A percentile compares a stretch with the other conserved stretches of the same genome.
These are phyloP conservation scores for Ustilago curta DNA, from an alignment of 1,284 basidiomycete species.

Conservation along the genomic window DNA sequence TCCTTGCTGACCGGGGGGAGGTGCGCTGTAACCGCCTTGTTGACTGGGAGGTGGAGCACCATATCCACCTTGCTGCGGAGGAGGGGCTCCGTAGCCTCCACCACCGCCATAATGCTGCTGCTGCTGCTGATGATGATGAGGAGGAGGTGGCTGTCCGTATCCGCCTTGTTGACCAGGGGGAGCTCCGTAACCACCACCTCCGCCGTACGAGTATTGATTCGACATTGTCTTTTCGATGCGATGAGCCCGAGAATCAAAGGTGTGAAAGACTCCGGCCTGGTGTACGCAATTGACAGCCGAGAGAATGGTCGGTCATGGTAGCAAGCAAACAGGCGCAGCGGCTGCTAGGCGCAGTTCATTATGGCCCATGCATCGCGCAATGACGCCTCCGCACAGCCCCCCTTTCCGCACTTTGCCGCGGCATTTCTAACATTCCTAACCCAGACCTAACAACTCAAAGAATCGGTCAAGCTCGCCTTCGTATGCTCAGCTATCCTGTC, in stretches of 20 bases:
- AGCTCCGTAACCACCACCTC: slow-evolving; percentile 41
- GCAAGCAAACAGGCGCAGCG: neutral
- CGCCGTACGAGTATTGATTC: slow-evolving; percentile 53
- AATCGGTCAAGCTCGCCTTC: neutral
- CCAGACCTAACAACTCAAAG: neutral
- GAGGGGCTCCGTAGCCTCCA: slow-evolving; percentile 34
- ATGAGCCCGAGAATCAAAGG: neutral
- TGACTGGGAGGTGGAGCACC: slow-evolving; percentile 38
- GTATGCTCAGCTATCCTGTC: neutral
- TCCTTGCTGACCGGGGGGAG: slow-evolving; percentile 30
- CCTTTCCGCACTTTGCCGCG: slow-evolving; percentile 1
- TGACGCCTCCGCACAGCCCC: neutral
- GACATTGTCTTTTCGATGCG: slow-evolving; percentile 31
- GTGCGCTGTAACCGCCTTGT: slow-evolving; percentile 33
- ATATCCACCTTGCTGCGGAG: slow-evolving; percentile 34
- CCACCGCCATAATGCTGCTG: slow-evolving; percentile 26
- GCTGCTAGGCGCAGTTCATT: too few relatives aligned
- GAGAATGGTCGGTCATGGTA: neutral
- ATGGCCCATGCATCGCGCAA: slow-evolving; percentile 1
- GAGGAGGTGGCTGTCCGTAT: slow-evolving; percentile 25
- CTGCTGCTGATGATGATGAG: slow-evolving; percentile 13
- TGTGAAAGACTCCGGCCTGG: too few relatives aligned
- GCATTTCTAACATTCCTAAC: neutral
- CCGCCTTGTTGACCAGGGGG: slow-evolving; percentile 40
- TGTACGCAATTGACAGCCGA: neutral